Conservation (phyloP, 352 stramenopile species). For the Globisporangium carolinianum region DNA sequence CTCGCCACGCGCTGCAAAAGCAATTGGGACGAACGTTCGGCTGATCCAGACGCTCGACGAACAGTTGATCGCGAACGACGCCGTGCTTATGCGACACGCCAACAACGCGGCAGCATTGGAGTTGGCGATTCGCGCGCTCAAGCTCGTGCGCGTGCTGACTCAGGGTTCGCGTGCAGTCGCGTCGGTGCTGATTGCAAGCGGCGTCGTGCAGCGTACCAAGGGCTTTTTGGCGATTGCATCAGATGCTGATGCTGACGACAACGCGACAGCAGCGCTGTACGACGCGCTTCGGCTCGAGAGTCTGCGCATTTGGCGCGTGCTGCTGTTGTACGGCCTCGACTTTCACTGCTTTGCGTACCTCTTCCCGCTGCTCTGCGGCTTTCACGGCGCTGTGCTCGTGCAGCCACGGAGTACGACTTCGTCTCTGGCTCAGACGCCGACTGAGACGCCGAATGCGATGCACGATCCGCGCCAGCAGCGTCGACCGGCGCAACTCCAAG, state of each 20-base stretch:
- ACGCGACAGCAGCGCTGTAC: slow-evolving; percentile 16
- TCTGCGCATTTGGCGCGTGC: slow-evolving; percentile 53
- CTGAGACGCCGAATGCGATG: not conserved
- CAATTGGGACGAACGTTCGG: slow-evolving; percentile 35
- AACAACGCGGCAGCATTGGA: slow-evolving; percentile 8
- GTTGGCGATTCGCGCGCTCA: slow-evolving; percentile 9
- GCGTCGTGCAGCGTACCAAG: slow-evolving; percentile 52
- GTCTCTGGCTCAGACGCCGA: not conserved
- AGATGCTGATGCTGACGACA: not conserved
- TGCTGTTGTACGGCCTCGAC: slow-evolving; percentile 57
- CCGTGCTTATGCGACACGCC: slow-evolving; percentile 22
- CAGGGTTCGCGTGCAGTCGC: slow-evolving; percentile 40
- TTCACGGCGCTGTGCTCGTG: slow-evolving; percentile 17
- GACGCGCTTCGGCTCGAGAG: slow-evolving; percentile 41
- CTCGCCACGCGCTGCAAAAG: slow-evolving; percentile 35
- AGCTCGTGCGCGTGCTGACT: slow-evolving; percentile 40
- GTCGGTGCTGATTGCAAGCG: slow-evolving; percentile 25
- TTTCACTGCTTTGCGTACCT: slow-evolving; percentile 67
- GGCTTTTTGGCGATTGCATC: slow-evolving; percentile 38
- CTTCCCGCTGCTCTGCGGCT: slow-evolving; percentile 45
- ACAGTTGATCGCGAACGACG: slow-evolving; percentile 46
- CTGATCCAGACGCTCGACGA: slow-evolving; percentile 38
- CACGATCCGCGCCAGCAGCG: not conserved
- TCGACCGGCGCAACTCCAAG: slow-evolving; percentile 1
- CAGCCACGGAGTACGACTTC: not conserved